These are phyloP conservation scores for Sphagnum tenellum DNA, from an alignment of 225 moss, liverwort and hornwort species.

Conservation along the genomic window DNA sequence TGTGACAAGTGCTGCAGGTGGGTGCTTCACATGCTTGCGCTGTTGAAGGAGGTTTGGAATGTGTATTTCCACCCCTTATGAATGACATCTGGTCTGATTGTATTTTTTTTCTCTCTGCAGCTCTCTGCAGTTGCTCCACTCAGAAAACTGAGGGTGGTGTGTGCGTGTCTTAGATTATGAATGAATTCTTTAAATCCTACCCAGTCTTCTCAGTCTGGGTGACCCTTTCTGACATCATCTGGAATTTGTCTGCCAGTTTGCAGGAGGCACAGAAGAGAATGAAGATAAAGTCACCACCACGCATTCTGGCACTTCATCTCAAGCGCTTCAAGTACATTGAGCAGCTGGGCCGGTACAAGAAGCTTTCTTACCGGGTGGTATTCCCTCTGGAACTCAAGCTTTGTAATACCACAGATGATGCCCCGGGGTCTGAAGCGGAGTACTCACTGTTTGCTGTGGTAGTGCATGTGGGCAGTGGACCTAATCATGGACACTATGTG, in stretches of 20 bases:
- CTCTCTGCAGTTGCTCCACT: neutral
- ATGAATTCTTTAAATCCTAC: slow-evolving; percentile 1
- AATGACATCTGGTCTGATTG: too few relatives aligned
- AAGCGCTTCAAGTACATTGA: slow-evolving; percentile 99
- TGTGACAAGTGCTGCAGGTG: slow-evolving; percentile 99
- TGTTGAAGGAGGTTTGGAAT: too few relatives aligned
- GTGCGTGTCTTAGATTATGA: too few relatives aligned
- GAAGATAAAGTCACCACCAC: slow-evolving; percentile 99
- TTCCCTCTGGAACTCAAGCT: slow-evolving; percentile 93
- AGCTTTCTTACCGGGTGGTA: slow-evolving; percentile 89
- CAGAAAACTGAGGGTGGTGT: neutral
- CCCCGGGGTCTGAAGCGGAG: slow-evolving; percentile 92
- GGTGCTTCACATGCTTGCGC: neutral
- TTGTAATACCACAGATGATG: slow-evolving; percentile 91
- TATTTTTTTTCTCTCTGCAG: neutral
- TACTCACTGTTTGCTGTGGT: slow-evolving; percentile 94
- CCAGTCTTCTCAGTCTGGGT: too few relatives aligned
- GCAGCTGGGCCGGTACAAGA: slow-evolving; percentile 91
- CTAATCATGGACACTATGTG: slow-evolving; percentile 93
- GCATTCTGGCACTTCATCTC: slow-evolving; percentile 85
- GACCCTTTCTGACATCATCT: neutral
- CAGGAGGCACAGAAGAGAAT: slow-evolving; percentile 99
- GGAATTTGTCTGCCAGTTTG: slow-evolving; percentile 41
- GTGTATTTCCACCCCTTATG: too few relatives aligned
- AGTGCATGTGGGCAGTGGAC: slow-evolving; percentile 97